Conservation (phyloP, 116 monocot genomes). For the Thalassia testudinum region DNA sequence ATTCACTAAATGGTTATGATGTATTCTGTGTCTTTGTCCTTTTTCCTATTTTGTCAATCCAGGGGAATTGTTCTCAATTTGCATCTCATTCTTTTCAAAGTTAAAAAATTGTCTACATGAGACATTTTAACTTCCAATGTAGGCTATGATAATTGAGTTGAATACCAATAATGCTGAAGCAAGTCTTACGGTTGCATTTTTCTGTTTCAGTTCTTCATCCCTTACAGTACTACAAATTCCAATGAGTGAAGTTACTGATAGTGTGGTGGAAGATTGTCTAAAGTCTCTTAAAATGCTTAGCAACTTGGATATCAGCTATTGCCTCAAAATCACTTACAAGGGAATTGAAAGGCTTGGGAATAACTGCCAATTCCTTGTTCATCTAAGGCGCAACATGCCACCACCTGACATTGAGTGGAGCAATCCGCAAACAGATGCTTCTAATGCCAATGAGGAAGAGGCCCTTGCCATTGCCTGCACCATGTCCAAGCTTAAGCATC, state of each 20-base stretch:
- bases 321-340: slow-evolving; percentile 25
- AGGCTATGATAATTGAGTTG: too few species aligned
- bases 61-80: too few species aligned
- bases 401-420: slow-evolving; percentile 7
- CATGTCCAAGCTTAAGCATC: slow-evolving; percentile 26
- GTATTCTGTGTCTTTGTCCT: too few species aligned
- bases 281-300: slow-evolving; percentile 12
- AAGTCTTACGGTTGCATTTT: too few species aligned
- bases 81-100: too few species aligned
- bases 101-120: too few species aligned
- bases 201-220: slow-evolving; percentile 13
- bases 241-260: slow-evolving; percentile 32
- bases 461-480: slow-evolving; percentile 32
- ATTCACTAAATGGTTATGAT: too few species aligned
- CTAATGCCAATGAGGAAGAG: slow-evolving; percentile 15
- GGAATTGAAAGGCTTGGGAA: slow-evolving; percentile 31
- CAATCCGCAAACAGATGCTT: not conserved
- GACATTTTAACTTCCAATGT: too few species aligned
- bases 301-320: slow-evolving; percentile 48
- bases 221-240: slow-evolving; percentile 41
- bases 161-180: too few species aligned
- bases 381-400: slow-evolving; percentile 19
- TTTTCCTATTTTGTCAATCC: too few species aligned
- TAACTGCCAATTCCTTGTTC: slow-evolving; percentile 12
- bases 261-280: slow-evolving; percentile 7